phyloP scores from a whole-genome alignment of 2,329 filamentous ascomycete genomes.

The Colletotrichum scovillei region DNA sequence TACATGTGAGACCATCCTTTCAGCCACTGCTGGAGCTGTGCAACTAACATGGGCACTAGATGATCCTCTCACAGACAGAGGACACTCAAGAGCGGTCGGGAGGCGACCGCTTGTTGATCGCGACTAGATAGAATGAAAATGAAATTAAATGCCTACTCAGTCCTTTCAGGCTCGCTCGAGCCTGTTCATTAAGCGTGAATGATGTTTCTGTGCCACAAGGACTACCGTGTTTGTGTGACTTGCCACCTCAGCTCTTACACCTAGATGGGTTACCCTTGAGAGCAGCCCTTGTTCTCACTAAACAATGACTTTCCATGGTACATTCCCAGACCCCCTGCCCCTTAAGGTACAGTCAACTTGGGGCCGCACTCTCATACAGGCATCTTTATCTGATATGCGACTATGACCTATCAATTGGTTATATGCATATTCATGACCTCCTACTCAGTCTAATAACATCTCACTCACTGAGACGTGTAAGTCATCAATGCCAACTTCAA shows the following conservation, averaged over 20 bases:
- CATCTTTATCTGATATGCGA: conserved; percentile 5
- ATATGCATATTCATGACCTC: neutral
- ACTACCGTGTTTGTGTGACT: neutral
- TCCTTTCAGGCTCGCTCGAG: neutral
- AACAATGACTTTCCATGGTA: neutral
- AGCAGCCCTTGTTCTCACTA: neutral
- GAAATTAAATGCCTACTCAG: conserved; percentile 30
- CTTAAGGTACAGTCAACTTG: neutral
- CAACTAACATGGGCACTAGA: conserved; percentile 1
- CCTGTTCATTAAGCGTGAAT: neutral
- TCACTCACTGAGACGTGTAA: conserved; percentile 11
- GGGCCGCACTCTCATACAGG: neutral
- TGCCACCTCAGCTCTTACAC: neutral
- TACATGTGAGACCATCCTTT: conserved; percentile 26
- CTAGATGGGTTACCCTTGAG: neutral
- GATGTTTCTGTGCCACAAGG: neutral
- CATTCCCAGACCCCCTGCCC: neutral
- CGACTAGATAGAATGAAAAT: conserved; percentile 35
- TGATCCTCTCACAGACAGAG: conserved; percentile 30
- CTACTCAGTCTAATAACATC: neutral
- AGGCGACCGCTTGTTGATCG: conserved; percentile 31
- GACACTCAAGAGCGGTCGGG: conserved; percentile 31
- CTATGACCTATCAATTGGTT: neutral
- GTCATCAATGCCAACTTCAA: conserved; percentile 4
- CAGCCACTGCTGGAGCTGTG: neutral